Evolutionary conservation across 305 asterid genomes (phyloP).

Genomic region (Fraxinus velutina): DNA sequence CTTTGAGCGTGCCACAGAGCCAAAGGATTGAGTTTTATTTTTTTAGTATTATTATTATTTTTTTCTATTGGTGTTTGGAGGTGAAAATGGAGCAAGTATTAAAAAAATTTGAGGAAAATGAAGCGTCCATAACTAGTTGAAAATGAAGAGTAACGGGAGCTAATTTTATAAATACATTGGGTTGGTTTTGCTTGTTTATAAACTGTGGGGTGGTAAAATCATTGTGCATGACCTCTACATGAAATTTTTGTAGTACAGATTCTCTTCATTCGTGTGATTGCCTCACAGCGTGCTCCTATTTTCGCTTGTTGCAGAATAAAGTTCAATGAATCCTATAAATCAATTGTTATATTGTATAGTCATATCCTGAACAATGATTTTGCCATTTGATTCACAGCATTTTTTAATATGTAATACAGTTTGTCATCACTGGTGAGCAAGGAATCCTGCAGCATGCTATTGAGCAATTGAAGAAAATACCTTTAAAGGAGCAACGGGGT

Average conservation of each 20-base stretch:
- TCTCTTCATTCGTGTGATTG: slow-evolving; percentile 5
- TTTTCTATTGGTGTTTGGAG: background rate
- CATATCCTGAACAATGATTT: slow-evolving; percentile 13
- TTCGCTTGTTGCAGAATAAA: slow-evolving; percentile 6
- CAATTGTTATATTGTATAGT: background rate
- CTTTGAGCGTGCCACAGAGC: background rate
- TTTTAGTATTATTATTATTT: background rate
- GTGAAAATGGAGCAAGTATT: background rate
- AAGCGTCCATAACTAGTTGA: background rate
- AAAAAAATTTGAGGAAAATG: background rate
- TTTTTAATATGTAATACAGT: slow-evolving; percentile 46
- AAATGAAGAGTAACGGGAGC: background rate
- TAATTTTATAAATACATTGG: background rate
- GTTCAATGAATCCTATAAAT: background rate
- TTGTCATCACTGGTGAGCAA: slow-evolving; percentile 85
- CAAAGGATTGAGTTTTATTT: background rate
- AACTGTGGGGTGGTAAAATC: background rate
- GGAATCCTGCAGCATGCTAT: slow-evolving; percentile 76
- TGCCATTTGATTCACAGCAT: slow-evolving; percentile 7
- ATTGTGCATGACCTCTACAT: background rate
- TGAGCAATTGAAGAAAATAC: slow-evolving; percentile 82
- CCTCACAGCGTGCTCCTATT: background rate
- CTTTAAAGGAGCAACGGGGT: slow-evolving; percentile 93
- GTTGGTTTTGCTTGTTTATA: background rate
- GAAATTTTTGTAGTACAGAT: background rate